phyloP scores from a whole-genome alignment of 1,284 basidiomycete genomes.

The Entoloma clypeatum region DNA sequence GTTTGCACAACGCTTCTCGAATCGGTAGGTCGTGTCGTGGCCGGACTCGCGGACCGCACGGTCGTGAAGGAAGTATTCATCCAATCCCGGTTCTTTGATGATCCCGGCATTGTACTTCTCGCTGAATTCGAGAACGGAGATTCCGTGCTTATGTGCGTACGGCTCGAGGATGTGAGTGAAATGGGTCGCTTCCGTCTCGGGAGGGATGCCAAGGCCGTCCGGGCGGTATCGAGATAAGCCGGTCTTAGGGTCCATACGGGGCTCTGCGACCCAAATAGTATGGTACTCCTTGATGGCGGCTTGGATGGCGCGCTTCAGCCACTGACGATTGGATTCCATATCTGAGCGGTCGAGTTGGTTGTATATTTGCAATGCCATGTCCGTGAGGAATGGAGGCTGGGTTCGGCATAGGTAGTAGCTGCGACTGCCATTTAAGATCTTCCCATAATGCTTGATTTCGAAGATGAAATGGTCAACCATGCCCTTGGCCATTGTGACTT shows the following conservation, averaged over 20 bases:
- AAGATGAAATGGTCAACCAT: slow-evolving; percentile 99
- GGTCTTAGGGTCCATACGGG: slow-evolving; percentile 89
- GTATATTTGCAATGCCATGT: slow-evolving; percentile 97
- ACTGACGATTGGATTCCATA: slow-evolving; percentile 77
- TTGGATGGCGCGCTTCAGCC: slow-evolving; percentile 93
- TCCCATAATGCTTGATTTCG: slow-evolving; percentile 97
- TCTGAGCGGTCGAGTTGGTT: slow-evolving; percentile 90
- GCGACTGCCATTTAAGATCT: slow-evolving; percentile 77
- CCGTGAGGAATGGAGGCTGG: slow-evolving; percentile 97
- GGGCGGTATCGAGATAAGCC: slow-evolving; percentile 94
- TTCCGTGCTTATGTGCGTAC: slow-evolving; percentile 87
- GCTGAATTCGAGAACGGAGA: slow-evolving; percentile 97
- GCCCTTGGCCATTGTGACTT: slow-evolving; percentile 90
- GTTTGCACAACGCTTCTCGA: slow-evolving; percentile 96
- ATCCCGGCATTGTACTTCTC: slow-evolving; percentile 90
- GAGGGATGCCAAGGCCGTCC: slow-evolving; percentile 93
- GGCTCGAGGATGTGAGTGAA: slow-evolving; percentile 97
- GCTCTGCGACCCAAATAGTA: slow-evolving; percentile 93
- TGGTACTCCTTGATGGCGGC: slow-evolving; percentile 99
- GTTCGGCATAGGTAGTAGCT: slow-evolving; percentile 93
- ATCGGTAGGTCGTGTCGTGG: slow-evolving; percentile 96
- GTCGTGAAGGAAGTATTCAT: slow-evolving; percentile 98
- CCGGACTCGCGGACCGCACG: slow-evolving; percentile 92
- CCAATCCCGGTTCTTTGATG: slow-evolving; percentile 84
- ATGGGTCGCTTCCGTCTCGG: slow-evolving; percentile 97